phyloP scores from a whole-genome alignment of 1,139 yeast genomes.

The Geotrichum carabidarum region DNA sequence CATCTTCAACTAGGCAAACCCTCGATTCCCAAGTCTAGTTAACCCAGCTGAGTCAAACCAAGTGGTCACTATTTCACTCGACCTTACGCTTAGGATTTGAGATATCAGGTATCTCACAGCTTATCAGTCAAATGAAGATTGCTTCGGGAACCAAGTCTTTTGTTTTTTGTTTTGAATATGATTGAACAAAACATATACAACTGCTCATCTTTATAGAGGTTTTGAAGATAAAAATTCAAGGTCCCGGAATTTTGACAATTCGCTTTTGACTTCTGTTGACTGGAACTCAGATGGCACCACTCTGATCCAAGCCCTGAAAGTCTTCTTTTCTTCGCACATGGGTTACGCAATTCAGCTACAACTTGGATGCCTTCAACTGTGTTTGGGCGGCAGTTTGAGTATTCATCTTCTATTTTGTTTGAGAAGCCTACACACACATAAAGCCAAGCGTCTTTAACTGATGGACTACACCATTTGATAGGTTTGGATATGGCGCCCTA shows the following conservation, averaged over 20 bases:
- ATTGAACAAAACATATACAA: background rate
- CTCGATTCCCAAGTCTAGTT: background rate
- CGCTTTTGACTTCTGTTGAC: constrained; percentile 1
- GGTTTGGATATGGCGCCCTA: background rate
- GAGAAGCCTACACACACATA: background rate
- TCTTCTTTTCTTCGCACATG: background rate
- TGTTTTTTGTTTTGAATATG: no score
- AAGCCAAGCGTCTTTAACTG: background rate
- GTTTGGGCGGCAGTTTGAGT: constrained; percentile 1
- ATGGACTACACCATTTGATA: background rate
- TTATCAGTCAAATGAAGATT: no score
- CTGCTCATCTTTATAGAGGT: constrained; percentile 1
- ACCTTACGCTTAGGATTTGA: background rate
- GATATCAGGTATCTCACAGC: background rate
- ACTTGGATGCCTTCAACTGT: background rate
- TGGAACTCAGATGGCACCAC: constrained; percentile 2
- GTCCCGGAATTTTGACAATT: background rate
- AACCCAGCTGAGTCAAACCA: constrained; percentile 1
- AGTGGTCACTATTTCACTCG: background rate
- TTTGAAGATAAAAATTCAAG: background rate
- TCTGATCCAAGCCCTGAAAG: background rate
- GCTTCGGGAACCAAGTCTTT: no score
- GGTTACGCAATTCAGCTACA: background rate
- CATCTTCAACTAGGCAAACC: background rate
- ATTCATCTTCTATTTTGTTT: background rate